These are phyloP conservation scores for Fusarium sp. DNA, from an alignment of 2,329 filamentous ascomycete genomes.

Conservation along the genomic window DNA sequence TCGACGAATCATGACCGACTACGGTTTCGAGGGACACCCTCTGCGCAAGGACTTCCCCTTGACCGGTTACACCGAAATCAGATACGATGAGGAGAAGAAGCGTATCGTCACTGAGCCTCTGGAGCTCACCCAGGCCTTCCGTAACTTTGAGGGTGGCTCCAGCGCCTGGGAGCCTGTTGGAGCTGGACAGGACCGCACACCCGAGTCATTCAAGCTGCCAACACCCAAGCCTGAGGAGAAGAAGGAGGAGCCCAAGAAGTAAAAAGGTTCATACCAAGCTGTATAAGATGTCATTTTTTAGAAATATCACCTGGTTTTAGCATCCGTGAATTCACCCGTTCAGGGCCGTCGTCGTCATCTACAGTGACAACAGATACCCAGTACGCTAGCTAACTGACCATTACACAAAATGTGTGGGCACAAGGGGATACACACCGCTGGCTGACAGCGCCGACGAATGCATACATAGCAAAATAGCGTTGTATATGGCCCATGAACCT, in stretches of 20 bases:
- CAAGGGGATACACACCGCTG: conserved; percentile 25
- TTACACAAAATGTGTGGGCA: conserved; percentile 23
- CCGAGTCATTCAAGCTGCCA: conserved; percentile 92
- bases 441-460: conserved; percentile 31
- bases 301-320: conserved; percentile 50
- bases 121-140: conserved; percentile 97
- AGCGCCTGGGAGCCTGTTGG: conserved; percentile 77
- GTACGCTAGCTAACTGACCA: conserved; percentile 18
- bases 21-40: conserved; percentile 98
- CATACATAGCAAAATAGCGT: conserved; percentile 32
- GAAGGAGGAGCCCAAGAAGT: conserved; percentile 93
- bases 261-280: conserved; percentile 56
- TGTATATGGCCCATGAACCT: conserved; percentile 33
- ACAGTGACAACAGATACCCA: conserved; percentile 25
- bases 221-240: conserved; percentile 95
- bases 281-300: conserved; percentile 53
- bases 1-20: conserved; percentile 98
- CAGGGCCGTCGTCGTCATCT: conserved; percentile 18
- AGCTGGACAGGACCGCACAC: conserved; percentile 80
- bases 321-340: conserved; percentile 27
- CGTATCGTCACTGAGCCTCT: conserved; percentile 97
- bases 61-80: conserved; percentile 97
- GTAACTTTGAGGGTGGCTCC: conserved; percentile 94
- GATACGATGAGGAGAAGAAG: conserved; percentile 99
- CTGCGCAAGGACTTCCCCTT: conserved; percentile 98